Conservation (phyloP, 2,329 filamentous ascomycete species). For the Trichoderma gracile region DNA sequence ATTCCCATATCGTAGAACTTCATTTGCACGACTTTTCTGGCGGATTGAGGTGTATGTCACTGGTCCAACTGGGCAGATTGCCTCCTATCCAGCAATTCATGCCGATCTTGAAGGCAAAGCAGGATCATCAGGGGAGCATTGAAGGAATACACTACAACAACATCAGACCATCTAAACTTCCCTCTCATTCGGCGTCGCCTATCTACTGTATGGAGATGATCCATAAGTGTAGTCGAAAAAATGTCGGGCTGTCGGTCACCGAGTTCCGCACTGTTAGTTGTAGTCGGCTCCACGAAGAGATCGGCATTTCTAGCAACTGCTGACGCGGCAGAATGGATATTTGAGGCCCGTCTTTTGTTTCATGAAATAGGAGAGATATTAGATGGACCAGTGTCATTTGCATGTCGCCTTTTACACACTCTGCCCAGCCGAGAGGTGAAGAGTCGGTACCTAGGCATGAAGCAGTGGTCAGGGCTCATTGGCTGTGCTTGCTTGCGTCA, state of each 20-base stretch:
- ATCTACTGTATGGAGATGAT: not conserved
- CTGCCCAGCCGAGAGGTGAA: too few relatives aligned
- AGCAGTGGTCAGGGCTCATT: not conserved
- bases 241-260: conserved; percentile 8
- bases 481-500: conserved; percentile 2
- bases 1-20: not conserved
- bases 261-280: conserved; percentile 13
- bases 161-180: not conserved
- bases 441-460: not conserved
- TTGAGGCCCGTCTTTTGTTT: not conserved
- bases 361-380: not conserved
- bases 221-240: not conserved
- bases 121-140: conserved; percentile 11
- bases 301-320: conserved; percentile 2
- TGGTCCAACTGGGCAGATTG: not conserved
- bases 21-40: not conserved
- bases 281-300: not conserved
- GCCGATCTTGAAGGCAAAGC: not conserved
- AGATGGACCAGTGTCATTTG: not conserved
- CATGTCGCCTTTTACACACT: not conserved
- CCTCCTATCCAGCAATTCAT: not conserved
- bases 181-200: not conserved
- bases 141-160: not conserved
- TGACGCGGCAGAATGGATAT: conserved; percentile 18
- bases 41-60: not conserved